phyloP scores from a whole-genome alignment of 192 early-diverging fungal species.

The Gamsiella multidivaricata region DNA sequence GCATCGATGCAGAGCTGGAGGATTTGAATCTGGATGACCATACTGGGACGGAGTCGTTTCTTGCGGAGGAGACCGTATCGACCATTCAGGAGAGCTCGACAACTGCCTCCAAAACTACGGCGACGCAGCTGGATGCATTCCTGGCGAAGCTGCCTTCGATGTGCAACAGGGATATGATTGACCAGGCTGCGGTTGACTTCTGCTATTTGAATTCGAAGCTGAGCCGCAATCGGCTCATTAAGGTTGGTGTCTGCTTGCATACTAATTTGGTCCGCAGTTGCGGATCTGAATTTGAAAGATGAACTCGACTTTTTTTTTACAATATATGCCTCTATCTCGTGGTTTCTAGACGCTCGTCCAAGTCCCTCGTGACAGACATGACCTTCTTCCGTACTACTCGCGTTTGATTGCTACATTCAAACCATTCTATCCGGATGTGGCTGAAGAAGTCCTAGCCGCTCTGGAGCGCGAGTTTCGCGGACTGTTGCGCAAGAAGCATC shows the following conservation, averaged over 20 bases:
- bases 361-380: constrained; percentile 84
- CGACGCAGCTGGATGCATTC: constrained; percentile 72
- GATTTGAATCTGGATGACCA: constrained; percentile 32
- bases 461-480: constrained; percentile 79
- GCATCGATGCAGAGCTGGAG: constrained; percentile 37
- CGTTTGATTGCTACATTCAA: constrained; percentile 89
- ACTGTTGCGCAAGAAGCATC: constrained; percentile 77
- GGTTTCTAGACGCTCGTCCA: constrained; percentile 67
- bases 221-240: constrained; percentile 81
- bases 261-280: too few relatives aligned
- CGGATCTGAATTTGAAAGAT: too few relatives aligned
- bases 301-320: not conserved
- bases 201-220: constrained; percentile 89
- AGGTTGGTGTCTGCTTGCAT: constrained; percentile 55
- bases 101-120: constrained; percentile 40
- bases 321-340: not conserved
- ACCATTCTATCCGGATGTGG: constrained; percentile 90
- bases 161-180: constrained; percentile 86
- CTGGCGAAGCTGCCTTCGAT: constrained; percentile 78
- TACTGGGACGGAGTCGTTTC: constrained; percentile 38
- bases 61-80: constrained; percentile 30
- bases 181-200: constrained; percentile 92
- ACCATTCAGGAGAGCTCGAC: constrained; percentile 10
- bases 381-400: constrained; percentile 91
- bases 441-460: constrained; percentile 72